Base-by-base conservation (phyloP, 139 green algal species). In the Desmodesmus armatus region DNA sequence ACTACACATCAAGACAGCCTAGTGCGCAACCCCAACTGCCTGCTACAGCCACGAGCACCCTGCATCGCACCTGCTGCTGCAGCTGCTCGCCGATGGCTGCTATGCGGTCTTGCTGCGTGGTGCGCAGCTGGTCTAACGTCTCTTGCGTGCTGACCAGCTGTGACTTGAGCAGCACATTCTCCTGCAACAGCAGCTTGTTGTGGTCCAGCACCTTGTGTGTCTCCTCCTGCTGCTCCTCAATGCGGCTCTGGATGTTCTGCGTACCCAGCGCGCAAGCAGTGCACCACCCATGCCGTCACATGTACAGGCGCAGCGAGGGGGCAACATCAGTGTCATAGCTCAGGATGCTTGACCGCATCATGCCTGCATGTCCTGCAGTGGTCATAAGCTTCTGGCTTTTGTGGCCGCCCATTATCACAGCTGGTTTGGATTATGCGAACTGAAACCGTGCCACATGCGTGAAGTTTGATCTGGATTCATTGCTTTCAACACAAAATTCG, bases 161-260 rank as follows among this genome's bases (percentile, higher is more conserved):
- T 82, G 74, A 35, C 31, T 35, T 70, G 49, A 80, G 49, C 73
- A 80, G 31, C 73, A 44, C 47, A n/a, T 80, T 80, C 49, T 80
- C 47, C 73, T 80, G 29, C 49, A 80, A 17, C n/a, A 80, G 40
- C 9, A 5, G 21, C 31, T 17, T 41, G 31, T 69, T 29, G 33
- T 80, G 73, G 7, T 44, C 35, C n/a, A 51, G 53, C 47, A 80
- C 35, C 41, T 23, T 3, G 5, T 39, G 1, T 0, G 71, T 82
- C 55, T 82, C 76, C 27, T 73, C 41, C 33, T 27, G 0, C 37
- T 72, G 55, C 11, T 7, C 37, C 3, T 29, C 13, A 23, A 55
- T 77, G 23, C n/a, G 69, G 25, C 33, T 39, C 23, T 51, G 39
- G 25, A 58, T n/a, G n/a, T n/a, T n/a, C n/a, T n/a, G n/a, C n/a